Base-by-base conservation (phyloP, 2,329 filamentous ascomycete genomes). In the Epichloe gansuensis region DNA sequence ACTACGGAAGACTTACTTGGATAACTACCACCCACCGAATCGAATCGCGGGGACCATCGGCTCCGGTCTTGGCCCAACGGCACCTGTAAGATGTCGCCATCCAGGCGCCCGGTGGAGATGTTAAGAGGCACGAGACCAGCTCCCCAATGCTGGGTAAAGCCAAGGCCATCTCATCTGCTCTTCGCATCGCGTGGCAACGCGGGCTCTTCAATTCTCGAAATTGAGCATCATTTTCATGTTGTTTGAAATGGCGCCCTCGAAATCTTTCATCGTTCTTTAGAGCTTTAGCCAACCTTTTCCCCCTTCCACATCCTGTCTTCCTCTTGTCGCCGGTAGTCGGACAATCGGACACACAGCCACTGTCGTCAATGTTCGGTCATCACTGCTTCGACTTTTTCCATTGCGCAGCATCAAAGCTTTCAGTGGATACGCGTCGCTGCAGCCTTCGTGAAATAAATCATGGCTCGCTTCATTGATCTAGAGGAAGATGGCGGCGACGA, bases 401-500 rank as follows among this genome's bases (percentile, higher is more conserved):
- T 37, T 37, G 25, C 42, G 38, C 41, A 43, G 28, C 31, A 25
- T 37, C 52, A 12, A 43, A 4, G n/a, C 23, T 34, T 17, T 44
- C 28, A 15, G 13, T 12, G 12, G 28, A 41, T 41, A 49, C 45
- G 23, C 23, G 23, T 41, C 48, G 15, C 35, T 35, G 9, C 41
- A 42, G 31, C 12, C 12, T 15, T 25, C 12, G n/a, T 35, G 6
- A 15, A 23, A 53, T 2, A 11, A 7, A 21, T 51, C 1, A 62
- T 62, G 60, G 60, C 60, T 46, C 59, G 57, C 9, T 61, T 62
- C 42, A 43, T 62, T 43, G 60, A 62, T 52, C 46, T 62, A 13
- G 59, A 57, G 3, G 55, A 59, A 47, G 54, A 52, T 3, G 52
- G 48, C 13, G 48, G 46, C 35, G 55, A 56, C 46, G 50, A 47